Evolutionary conservation across 306 rosid genomes (phyloP).

Genomic region (Carpinus fangiana): DNA sequence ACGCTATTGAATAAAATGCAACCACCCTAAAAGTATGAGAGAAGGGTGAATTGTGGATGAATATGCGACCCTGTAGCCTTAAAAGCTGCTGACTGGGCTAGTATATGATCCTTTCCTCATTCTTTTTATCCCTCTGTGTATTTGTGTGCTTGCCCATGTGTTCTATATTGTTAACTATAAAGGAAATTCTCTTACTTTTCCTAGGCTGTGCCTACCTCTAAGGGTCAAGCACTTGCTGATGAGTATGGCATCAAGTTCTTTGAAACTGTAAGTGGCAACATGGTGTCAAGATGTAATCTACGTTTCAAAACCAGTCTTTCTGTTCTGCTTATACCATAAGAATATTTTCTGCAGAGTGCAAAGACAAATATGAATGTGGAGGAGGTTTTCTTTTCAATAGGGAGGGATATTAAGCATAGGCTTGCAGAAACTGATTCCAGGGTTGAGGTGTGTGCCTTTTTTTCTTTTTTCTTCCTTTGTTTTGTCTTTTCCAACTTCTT

Average conservation of each 20-base stretch:
- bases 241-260: conserved; percentile 87
- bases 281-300: conserved; percentile 18
- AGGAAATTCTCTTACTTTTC: conserved; percentile 15
- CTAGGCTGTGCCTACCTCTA: conserved; percentile 81
- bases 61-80: neutral
- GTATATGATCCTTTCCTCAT: neutral
- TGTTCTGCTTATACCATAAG: conserved; percentile 23
- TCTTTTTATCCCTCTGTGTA: neutral
- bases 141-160: neutral
- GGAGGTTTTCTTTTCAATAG: conserved; percentile 88
- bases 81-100: conserved; percentile 1
- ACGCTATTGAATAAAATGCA: conserved; percentile 13
- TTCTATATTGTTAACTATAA: neutral
- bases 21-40: conserved; percentile 3
- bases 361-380: conserved; percentile 87
- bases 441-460: conserved; percentile 47
- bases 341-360: conserved; percentile 66
- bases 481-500: neutral
- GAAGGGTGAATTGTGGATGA: conserved; percentile 6
- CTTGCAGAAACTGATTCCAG: conserved; percentile 74
- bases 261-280: conserved; percentile 69
- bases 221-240: conserved; percentile 92
- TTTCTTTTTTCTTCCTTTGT: neutral
- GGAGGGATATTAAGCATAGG: conserved; percentile 77
- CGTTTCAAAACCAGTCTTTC: conserved; percentile 7